These are phyloP conservation scores for Metschnikowia picachoensis DNA, from an alignment of 805 yeast genomes.

Conservation along the genomic window DNA sequence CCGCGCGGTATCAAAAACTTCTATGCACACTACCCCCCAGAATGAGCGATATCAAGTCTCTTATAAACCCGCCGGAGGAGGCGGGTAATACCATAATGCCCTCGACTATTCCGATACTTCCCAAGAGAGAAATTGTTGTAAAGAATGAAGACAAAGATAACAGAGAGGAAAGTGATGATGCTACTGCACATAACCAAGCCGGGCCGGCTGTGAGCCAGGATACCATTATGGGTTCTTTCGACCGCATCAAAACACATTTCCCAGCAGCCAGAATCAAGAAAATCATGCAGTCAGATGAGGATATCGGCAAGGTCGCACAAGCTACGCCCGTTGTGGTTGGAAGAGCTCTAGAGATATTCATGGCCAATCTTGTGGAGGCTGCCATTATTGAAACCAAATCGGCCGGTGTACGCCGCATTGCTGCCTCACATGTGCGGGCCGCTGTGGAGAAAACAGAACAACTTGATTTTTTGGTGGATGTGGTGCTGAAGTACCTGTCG, in stretches of 20 bases:
- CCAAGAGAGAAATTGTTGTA: neutral
- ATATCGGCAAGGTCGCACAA: slow-evolving; percentile 96
- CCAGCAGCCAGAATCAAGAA: slow-evolving; percentile 94
- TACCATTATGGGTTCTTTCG: slow-evolving; percentile 35
- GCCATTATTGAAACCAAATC: slow-evolving; percentile 72
- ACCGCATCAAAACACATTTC: slow-evolving; percentile 70
- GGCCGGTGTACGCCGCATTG: slow-evolving; percentile 74
- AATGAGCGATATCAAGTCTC: slow-evolving; percentile 27
- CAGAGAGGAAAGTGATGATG: slow-evolving; percentile 4
- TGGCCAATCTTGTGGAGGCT: slow-evolving; percentile 84
- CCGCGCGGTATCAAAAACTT: slow-evolving; percentile 7
- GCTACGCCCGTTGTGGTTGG: slow-evolving; percentile 99
- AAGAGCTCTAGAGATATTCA: slow-evolving; percentile 86
- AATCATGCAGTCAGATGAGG: slow-evolving; percentile 97
- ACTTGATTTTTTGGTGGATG: slow-evolving; percentile 87
- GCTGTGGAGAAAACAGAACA: slow-evolving; percentile 85
- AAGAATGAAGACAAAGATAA: slow-evolving; percentile 4
- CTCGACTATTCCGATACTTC: neutral
- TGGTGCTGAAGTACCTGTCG: slow-evolving; percentile 58
- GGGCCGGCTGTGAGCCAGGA: slow-evolving; percentile 26
- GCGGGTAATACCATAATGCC: slow-evolving; percentile 5
- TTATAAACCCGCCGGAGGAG: slow-evolving; percentile 26
- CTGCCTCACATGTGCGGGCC: slow-evolving; percentile 74
- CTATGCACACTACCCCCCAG: slow-evolving; percentile 15
- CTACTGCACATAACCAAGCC: neutral